Base-by-base conservation (phyloP, 495 filamentous ascomycete genomes). In the Neurospora sp. region DNA sequence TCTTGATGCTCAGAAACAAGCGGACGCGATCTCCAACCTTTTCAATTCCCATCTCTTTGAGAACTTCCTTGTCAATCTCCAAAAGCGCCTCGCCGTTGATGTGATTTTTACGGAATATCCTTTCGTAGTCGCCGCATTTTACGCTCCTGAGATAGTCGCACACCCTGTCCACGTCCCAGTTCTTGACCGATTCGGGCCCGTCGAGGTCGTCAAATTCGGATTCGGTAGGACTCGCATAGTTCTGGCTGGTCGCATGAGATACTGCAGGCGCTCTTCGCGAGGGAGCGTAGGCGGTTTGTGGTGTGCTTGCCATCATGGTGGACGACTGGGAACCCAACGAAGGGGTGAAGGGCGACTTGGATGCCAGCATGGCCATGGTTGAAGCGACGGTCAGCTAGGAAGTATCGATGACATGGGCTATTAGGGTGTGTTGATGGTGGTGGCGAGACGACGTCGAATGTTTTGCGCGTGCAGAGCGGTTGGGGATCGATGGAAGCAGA, bases 11-110 rank as follows among this genome's bases (percentile, higher is more conserved):
- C 77, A 92, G 88, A 81, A 93, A 94, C 69, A 99, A 91, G 73
- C 96, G 91, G n/a, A 99, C 94, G 42, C 96, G 89, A 82, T 99
- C 96, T 69, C 96, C 96, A 71, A 99, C 91, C 82, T 97, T 99
- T 75, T 98, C 97, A 74, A 99, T 93, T 37, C 96, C 96, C 89
- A 99, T 94, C 78, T 99, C 96, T 82, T 98, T 96, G 72, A 99
- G 87, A 68, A 96, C 93, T 70, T 92, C 90, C 83, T 98, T 96
- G 80, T 99, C 96, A 81, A 97, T 95, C 82, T 99, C 96, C 72
- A 99, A 87, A 53, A 99, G 85, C 77, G 96, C 97, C 81, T 96
- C 94, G 71, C 96, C 96, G 78, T 94, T 98, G 83, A 99, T 97
- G 78, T 98, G 92, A 78, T 99, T 97, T 72, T 89, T 89, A 84